Percentiles rank a stretch among this genome's conserved stretches.
These are phyloP conservation scores for Colletotrichum sp. DNA, from an alignment of 2,329 filamentous ascomycete species.

Conservation along the genomic window DNA sequence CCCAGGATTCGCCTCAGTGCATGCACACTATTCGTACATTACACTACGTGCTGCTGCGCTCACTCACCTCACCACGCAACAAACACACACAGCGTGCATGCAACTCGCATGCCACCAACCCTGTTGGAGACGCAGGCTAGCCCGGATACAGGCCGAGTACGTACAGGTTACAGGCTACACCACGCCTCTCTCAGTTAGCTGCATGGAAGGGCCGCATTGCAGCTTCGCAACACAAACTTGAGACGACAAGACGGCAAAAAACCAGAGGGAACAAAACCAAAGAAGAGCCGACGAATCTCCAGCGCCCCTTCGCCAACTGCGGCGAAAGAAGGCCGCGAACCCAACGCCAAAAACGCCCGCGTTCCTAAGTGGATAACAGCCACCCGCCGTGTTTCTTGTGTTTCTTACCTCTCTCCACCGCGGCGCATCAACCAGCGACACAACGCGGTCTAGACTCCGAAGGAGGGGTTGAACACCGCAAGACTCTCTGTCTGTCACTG, in stretches of 20 bases:
- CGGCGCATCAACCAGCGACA: background rate
- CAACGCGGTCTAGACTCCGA: background rate
- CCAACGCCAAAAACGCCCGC: background rate
- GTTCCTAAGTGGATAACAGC: background rate
- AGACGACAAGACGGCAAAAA: conserved; percentile 4
- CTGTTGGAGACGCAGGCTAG: background rate
- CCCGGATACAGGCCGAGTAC: conserved; percentile 6
- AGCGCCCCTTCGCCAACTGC: background rate
- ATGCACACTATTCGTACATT: background rate
- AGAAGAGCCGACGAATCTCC: background rate
- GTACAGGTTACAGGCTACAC: background rate
- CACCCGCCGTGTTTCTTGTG: background rate
- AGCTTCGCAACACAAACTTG: conserved; percentile 6
- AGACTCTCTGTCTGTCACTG: background rate
- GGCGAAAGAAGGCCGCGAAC: background rate
- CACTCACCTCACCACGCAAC: background rate
- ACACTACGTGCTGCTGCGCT: background rate
- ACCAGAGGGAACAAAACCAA: background rate
- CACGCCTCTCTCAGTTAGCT: background rate
- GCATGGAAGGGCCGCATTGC: conserved; percentile 15
- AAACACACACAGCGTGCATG: conserved; percentile 1
- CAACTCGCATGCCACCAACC: background rate
- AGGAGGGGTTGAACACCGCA: background rate
- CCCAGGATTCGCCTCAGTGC: background rate
- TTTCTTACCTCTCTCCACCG: background rate